Evolutionary conservation across 1,284 basidiomycete genomes (phyloP).

Genomic region (Apiotrichum brassicae): DNA sequence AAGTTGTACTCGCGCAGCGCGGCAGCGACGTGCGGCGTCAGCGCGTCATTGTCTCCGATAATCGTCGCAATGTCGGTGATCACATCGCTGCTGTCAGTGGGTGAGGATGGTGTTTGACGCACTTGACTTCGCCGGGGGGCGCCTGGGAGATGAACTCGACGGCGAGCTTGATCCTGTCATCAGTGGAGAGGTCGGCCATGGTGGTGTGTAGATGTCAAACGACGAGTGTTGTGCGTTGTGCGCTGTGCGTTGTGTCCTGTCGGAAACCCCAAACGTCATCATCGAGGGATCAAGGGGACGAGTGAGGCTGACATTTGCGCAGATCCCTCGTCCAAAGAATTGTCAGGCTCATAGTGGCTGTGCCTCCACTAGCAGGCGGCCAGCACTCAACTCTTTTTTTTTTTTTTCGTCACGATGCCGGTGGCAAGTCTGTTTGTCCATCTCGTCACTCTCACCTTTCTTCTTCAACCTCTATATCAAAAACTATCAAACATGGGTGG

Average conservation of each 20-base stretch:
- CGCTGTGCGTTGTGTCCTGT: no score
- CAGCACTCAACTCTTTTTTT: background rate
- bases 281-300: no score
- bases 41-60: slow-evolving; percentile 70
- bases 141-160: slow-evolving; percentile 76
- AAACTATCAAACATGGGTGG: slow-evolving; percentile 28
- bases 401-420: background rate
- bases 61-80: slow-evolving; percentile 88
- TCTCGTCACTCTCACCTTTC: background rate
- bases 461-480: no score
- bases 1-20: slow-evolving; percentile 76
- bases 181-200: slow-evolving; percentile 32
- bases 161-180: slow-evolving; percentile 50
- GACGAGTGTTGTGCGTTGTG: no score
- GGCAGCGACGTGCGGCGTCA: slow-evolving; percentile 69
- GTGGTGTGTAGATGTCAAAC: slow-evolving; percentile 6
- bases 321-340: no score
- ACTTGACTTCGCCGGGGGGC: slow-evolving; percentile 88
- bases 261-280: no score
- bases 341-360: no score
- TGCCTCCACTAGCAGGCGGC: no score
- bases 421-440: background rate
- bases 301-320: no score
- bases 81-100: slow-evolving; percentile 56
- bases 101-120: slow-evolving; percentile 8